Base-by-base conservation (phyloP, 2,329 filamentous ascomycete species). In the Laburnicola sp. region DNA sequence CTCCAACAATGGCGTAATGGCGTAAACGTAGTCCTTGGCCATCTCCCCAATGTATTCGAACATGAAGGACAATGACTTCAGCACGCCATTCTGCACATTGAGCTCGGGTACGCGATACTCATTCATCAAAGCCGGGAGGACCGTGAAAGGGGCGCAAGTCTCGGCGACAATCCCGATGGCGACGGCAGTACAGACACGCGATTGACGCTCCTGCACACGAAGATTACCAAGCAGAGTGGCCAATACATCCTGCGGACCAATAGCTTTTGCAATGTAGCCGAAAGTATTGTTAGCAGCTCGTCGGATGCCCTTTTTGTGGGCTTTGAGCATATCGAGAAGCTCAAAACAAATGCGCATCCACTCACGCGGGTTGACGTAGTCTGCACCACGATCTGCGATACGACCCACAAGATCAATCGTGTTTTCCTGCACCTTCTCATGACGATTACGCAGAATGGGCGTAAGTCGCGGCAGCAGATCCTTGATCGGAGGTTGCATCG, bases 321-420 rank as follows among this genome's bases (percentile, higher is more conserved):
- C 94, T 76, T 99, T 99, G 66, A 99, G 84, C 94, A 99, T 99
- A 76, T 99, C 94, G 27, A 99, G 85, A 47, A 99, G 80, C 78
- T 99, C 94, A 74, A 99, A 99, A 77, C 94, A 99, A 72, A 99
- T 99, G 71, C 94, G 87, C 95, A 99, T 99, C 94, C 94, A 99
- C 75, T 99, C 94, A 67, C 94, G 85, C 10, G 94, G 92, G 69
- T 96, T 96, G 70, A 99, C 94, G 57, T 89, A 93, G 74, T 99
- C 94, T 1, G 94, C 92, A 1, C 94, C 95, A 60, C 94, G 89
- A 75, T 99, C 94, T 11, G 95, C 94, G 63, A 99, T 97, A 80
- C 94, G 93, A 49, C 94, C 94, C 21, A 99, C 94, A 2, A 99
- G 82, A 72, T 99, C 94, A 64, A 99, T 97, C 0, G 94, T 97